Evolutionary conservation across 148 eudicot genomes (phyloP), one percentile per base, ranked within the genome.

Genomic region (Rheum nobile): DNA sequence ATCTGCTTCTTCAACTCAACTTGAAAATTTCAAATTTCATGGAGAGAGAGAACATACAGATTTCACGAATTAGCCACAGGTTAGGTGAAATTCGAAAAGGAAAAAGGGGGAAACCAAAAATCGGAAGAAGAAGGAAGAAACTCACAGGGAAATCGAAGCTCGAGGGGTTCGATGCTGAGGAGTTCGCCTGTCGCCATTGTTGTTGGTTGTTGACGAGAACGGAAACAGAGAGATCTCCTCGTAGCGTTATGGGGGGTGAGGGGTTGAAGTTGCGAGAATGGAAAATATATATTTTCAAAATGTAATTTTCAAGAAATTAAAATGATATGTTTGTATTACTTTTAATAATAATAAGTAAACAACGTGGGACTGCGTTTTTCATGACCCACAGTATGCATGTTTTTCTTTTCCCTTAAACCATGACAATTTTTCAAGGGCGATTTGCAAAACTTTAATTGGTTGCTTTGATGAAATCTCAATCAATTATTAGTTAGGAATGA

Each of bases 1-100:
- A 84, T 82, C 84, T 79, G 87, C 84, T 82, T 82, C 80, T 77
- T 86, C 78, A 86, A 75, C 72, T 84, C 84, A 73, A 86, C 89
- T 86, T 72, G 54, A 19, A 63, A 48, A 19, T 50, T 31, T 34
- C 61, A 77, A 48, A 31, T 39, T 39, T 71, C 7, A 38, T 8
- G 32, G 44, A 2, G 7, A 37, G 16, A 37, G 29, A 31, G 22
- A 43, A 34, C 14, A 65, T 35, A 31, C 8, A 34, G 28, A 75
- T 38, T 34, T 43, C 68, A 39, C 29, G 29, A 71, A 69, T 31
- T 65, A 65, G 70, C 8, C 22, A 34, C 41, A 65, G 21, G 41
- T 3, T 28, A 7, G 50, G 7, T 11, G 29, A 10, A 71, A 39
- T 43, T 39, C 48, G 14, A 24, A 39, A 9, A n/a, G n/a, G 31